Conservation (phyloP, 345 rosid genomes). For the Iberis pinnata region DNA sequence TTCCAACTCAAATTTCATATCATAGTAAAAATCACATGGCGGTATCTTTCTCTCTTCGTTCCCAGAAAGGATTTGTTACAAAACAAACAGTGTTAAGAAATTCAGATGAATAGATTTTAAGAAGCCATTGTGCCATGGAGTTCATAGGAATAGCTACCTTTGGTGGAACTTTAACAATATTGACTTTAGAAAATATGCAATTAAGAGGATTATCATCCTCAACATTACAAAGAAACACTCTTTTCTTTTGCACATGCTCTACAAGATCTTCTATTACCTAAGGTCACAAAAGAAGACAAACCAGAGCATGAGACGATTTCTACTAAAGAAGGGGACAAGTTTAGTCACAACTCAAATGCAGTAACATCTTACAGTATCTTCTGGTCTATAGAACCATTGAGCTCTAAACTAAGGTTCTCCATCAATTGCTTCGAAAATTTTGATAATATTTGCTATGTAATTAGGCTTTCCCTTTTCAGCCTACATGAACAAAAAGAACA, state of each 20-base stretch:
- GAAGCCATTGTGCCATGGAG: no score
- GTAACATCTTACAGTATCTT: slow-evolving; percentile 36
- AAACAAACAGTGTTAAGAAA: not conserved
- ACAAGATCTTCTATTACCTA: slow-evolving; percentile 33
- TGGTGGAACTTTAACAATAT: slow-evolving; percentile 26
- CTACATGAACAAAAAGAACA: no score
- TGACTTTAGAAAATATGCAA: slow-evolving; percentile 26
- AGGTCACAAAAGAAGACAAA: not conserved
- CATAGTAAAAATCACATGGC: no score
- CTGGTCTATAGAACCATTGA: slow-evolving; percentile 27
- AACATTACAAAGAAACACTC: slow-evolving; percentile 38
- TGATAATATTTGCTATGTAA: no score
- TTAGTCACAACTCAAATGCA: not conserved
- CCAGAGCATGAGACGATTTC: no score
- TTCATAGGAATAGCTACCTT: slow-evolving; percentile 33
- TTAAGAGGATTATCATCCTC: slow-evolving; percentile 39
- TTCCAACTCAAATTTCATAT: no score
- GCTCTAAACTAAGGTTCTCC: not conserved
- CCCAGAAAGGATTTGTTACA: slow-evolving; percentile 15
- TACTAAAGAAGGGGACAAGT: not conserved
- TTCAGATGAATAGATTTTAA: not conserved
- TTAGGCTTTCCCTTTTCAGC: no score
- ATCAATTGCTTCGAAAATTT: no score
- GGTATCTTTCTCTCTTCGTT: slow-evolving; percentile 30
- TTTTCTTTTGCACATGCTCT: slow-evolving; percentile 13